Base-by-base conservation (phyloP, 495 filamentous ascomycete genomes). In the Jackrogersella minutella region DNA sequence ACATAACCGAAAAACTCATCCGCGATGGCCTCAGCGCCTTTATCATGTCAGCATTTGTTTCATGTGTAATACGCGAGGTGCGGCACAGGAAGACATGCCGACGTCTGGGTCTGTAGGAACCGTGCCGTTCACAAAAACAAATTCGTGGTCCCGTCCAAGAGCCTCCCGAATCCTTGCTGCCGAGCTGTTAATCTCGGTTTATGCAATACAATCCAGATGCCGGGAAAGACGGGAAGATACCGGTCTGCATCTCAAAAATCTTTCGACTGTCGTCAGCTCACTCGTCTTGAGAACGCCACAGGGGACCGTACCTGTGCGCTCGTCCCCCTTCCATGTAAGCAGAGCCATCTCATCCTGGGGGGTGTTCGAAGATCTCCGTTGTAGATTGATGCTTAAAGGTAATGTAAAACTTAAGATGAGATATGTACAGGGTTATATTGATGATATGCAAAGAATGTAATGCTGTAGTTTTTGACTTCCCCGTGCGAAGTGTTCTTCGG, bases 211-310 rank as follows among this genome's bases (percentile, higher is more conserved):
- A 52, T 11, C 22, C 31, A 33, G 36, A 36, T 14, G 8, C 14
- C 49, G 9, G n/a, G 41, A 24, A 30, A 44, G 11, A 40, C 22
- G 30, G 53, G 40, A 14, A 58, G 39, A 60, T 72, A 69, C 69
- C 69, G 14, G 69, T 69, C 49, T 69, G 66, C 69, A 72, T 72
- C 43, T 69, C 69, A 41, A 72, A 72, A 53, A 72, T 72, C 69
- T 69, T 47, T 34, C 30, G 19, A 31, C 24, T 50, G 17, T 21
- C 37, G 39, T 69, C 55, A 69, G 66, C 43, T 56, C 19, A 53
- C 16, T 24, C 11, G 3, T 33, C 55, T 37, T 2, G 40, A 54
- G 22, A 31, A 49, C 28, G 56, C 21, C 37, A 43, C 31, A 41
- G 53, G 41, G 36, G 19, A 17, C 14, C 41, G 37, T 65, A 73